Evolutionary conservation across 2,329 filamentous ascomycete species (phyloP).

Genomic region (Lojkania enalia): DNA sequence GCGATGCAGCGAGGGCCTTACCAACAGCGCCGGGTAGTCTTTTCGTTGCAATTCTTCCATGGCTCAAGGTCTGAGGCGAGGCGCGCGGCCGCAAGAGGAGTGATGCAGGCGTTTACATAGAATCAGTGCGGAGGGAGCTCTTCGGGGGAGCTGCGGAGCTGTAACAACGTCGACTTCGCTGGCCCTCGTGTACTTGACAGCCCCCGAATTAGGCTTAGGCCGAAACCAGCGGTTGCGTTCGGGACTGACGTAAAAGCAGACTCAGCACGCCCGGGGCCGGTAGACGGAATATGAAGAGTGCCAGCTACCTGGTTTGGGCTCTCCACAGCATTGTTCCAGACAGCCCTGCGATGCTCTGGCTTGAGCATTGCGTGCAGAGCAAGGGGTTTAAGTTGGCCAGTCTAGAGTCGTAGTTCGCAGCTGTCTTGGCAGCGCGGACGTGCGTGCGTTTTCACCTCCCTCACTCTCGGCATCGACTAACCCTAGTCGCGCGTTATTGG

Average conservation of each 20-base stretch:
- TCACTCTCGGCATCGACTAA: neutral
- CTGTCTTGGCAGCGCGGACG: neutral
- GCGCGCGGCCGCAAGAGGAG: conserved; percentile 33
- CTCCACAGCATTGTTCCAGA: no score
- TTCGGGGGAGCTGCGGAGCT: conserved; percentile 35
- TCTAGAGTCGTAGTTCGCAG: neutral
- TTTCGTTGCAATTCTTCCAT: conserved; percentile 71
- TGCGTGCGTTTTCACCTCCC: neutral
- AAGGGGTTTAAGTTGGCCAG: neutral
- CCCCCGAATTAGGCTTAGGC: conserved; percentile 25
- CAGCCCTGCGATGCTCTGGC: neutral
- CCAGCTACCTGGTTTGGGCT: conserved; percentile 4
- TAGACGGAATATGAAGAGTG: neutral
- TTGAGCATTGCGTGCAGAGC: neutral
- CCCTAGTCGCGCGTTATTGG: neutral
- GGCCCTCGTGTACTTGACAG: conserved; percentile 23
- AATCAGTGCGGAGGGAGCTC: conserved; percentile 27
- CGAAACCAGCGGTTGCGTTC: conserved; percentile 16
- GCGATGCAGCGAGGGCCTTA: conserved; percentile 54
- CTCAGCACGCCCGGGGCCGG: neutral
- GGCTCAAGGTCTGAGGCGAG: conserved; percentile 23
- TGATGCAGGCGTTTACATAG: conserved; percentile 33
- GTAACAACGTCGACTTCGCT: conserved; percentile 30
- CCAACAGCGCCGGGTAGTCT: conserved; percentile 94
- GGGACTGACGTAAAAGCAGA: conserved; percentile 24